Percentiles rank a stretch among this genome's conserved stretches.
Conservation (phyloP, 768 basidiomycete genomes). For the Boletus sp. region DNA sequence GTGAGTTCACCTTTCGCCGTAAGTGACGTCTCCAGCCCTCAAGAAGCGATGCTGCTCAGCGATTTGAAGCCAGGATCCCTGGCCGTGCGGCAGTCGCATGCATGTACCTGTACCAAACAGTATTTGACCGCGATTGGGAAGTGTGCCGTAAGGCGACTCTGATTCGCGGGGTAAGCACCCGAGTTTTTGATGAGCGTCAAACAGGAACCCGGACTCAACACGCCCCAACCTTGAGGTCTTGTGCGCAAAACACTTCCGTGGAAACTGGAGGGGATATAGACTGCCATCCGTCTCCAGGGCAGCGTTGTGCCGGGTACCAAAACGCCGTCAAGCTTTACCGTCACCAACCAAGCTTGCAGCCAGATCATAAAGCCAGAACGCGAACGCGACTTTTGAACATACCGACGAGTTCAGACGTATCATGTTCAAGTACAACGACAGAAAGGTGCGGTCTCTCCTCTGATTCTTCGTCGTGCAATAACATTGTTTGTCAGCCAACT, state of each 20-base stretch:
- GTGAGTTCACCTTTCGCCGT: constrained; percentile 10
- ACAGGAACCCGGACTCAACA: constrained; percentile 1
- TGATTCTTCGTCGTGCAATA: constrained; percentile 2
- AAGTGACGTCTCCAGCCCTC: constrained; percentile 3
- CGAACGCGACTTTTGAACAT: constrained; percentile 1
- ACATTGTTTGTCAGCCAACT: constrained; percentile 11
- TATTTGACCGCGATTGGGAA: not conserved
- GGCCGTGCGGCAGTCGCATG: constrained; percentile 17
- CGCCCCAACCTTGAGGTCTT: constrained; percentile 16
- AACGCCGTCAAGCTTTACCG: not conserved
- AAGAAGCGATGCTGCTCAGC: constrained; percentile 3
- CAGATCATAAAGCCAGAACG: constrained; percentile 1
- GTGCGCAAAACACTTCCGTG: not conserved
- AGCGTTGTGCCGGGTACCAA: constrained; percentile 3
- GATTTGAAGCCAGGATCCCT: constrained; percentile 2
- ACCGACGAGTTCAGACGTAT: not conserved
- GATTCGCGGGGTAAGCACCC: constrained; percentile 3
- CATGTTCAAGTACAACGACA: not conserved
- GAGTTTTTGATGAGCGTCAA: constrained; percentile 11
- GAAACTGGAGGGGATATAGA: constrained; percentile 16
- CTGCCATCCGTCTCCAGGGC: not conserved
- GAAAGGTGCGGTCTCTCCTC: constrained; percentile 13
- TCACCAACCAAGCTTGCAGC: not conserved
- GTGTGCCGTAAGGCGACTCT: constrained; percentile 3
- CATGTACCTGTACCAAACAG: not conserved